These are phyloP conservation scores for Choiromyces venosus DNA, from an alignment of 495 filamentous ascomycete species.

Conservation along the genomic window DNA sequence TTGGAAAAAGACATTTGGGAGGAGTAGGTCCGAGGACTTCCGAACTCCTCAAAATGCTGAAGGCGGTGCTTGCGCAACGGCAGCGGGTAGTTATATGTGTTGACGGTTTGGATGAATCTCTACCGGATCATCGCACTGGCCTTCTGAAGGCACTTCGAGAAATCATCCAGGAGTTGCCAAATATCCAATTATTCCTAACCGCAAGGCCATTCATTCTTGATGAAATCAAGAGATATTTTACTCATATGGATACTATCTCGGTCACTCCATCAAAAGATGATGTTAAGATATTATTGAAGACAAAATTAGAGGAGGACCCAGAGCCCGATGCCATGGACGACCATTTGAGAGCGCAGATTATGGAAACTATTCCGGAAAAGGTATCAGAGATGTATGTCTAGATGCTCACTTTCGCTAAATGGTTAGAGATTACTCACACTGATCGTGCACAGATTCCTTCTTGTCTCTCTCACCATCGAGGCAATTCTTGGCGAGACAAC, in stretches of 20 bases:
- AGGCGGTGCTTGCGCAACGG: neutral
- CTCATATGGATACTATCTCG: neutral
- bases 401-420: neutral
- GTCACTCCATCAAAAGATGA: neutral
- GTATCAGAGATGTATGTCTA: neutral
- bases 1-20: neutral
- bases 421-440: neutral
- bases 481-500: neutral
- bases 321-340: neutral
- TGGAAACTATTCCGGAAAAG: neutral
- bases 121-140: neutral
- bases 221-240: neutral
- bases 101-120: neutral
- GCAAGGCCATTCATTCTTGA: neutral
- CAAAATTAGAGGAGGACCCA: neutral
- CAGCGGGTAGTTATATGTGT: neutral
- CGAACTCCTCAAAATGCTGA: neutral
- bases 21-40: neutral
- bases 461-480: neutral
- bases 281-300: neutral
- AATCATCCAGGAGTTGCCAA: neutral
- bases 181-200: neutral
- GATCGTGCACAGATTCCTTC: neutral
- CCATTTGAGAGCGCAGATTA: neutral
- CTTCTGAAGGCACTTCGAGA: neutral